Conservation (phyloP, 352 stramenopile species). For the Phytophthora agathidicida region DNA sequence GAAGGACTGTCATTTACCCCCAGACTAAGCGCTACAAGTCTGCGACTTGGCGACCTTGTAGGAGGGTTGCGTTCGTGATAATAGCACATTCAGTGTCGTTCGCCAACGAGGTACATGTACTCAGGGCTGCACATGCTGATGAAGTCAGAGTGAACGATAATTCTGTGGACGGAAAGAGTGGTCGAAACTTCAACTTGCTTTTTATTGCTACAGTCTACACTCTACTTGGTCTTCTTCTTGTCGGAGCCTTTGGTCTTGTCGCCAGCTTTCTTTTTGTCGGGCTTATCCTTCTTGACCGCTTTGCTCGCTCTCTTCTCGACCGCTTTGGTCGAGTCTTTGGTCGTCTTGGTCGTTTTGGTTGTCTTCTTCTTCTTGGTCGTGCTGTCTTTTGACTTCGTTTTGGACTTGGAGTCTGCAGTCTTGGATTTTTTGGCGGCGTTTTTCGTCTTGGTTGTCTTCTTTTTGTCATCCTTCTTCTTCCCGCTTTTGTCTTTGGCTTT, state of each 20-base stretch:
- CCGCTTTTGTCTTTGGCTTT: conserved; percentile 15
- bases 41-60: no score
- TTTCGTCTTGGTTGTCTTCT: conserved; percentile 26
- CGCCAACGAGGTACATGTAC: no score
- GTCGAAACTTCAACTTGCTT: conserved; percentile 2
- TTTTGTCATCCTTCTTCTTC: conserved; percentile 19
- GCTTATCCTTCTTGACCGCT: conserved; percentile 25
- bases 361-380: conserved; percentile 31
- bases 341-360: conserved; percentile 36
- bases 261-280: conserved; percentile 24
- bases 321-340: conserved; percentile 13
- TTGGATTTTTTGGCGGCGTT: conserved; percentile 17
- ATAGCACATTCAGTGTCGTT: no score
- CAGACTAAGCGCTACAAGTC: no score
- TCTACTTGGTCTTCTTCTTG: conserved; percentile 32
- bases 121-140: no score
- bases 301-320: conserved; percentile 17
- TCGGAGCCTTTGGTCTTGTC: conserved; percentile 25
- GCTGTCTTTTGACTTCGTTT: conserved; percentile 26
- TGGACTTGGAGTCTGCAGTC: conserved; percentile 18
- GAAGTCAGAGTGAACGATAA: no score
- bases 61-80: no score
- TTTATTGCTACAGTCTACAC: background rate
- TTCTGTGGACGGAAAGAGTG: background rate
- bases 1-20: no score